phyloP scores from a whole-genome alignment of 108 stramenopile species.

The Pseudonitzschia pungens region DNA sequence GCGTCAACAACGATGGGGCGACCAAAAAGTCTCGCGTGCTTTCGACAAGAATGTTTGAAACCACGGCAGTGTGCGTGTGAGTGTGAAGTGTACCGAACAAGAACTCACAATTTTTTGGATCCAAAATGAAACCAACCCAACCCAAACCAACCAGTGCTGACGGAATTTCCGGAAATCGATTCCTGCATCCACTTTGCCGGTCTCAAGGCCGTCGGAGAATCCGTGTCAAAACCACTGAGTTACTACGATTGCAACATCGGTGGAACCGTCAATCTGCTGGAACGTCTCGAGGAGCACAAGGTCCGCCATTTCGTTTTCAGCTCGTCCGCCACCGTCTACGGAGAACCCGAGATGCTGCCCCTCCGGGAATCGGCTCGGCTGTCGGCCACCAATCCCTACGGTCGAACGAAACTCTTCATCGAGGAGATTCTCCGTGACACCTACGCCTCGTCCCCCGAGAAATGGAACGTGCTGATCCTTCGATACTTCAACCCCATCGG shows the following conservation, averaged over 20 bases:
- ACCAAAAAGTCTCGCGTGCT: too few species aligned
- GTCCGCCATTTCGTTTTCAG: slow-evolving; percentile 92
- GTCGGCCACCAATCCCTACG: slow-evolving; percentile 95
- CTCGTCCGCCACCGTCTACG: slow-evolving; percentile 98
- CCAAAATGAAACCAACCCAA: background rate
- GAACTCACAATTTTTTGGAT: background rate
- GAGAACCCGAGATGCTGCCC: slow-evolving; percentile 91
- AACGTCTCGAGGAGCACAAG: slow-evolving; percentile 39
- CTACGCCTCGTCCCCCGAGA: slow-evolving; percentile 45
- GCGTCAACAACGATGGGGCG: too few species aligned
- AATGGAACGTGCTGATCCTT: slow-evolving; percentile 85
- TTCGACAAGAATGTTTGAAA: too few species aligned
- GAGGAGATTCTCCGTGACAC: slow-evolving; percentile 97
- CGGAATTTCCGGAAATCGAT: slow-evolving; percentile 83
- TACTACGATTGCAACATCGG: slow-evolving; percentile 98
- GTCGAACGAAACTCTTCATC: slow-evolving; percentile 96
- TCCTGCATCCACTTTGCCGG: slow-evolving; percentile 99
- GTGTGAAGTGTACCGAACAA: too few species aligned
- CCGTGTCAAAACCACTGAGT: slow-evolving; percentile 80
- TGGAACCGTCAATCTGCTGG: slow-evolving; percentile 85
- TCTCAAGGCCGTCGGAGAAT: slow-evolving; percentile 96
- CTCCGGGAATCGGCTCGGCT: slow-evolving; percentile 76
- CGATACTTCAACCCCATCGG: slow-evolving; percentile 99
- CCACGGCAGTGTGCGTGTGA: too few species aligned
- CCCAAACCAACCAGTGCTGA: slow-evolving; percentile 34